Base-by-base conservation (phyloP, 768 basidiomycete genomes). In the Mycena olivaceomarginata region DNA sequence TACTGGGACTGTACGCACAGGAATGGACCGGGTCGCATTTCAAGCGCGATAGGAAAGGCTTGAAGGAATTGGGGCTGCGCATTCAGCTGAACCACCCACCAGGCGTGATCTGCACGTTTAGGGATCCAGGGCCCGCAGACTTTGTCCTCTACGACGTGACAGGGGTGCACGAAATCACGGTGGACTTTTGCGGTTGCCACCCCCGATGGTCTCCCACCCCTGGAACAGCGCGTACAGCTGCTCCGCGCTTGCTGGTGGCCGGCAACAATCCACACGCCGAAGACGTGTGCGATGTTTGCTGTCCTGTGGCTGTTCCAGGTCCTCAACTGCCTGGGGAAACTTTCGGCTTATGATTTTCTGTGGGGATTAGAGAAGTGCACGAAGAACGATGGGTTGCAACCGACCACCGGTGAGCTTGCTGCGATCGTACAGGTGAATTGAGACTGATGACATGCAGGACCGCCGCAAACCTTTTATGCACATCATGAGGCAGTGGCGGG, bases 371-470 rank as follows among this genome's bases (percentile, higher is more conserved):
- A 57, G 56, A 57, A 25, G n/a, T 25, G 8, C 1, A 57, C 56
- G 2, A 57, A 57, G 6, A 11, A 57, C 11, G 56, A 57, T 7
- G 56, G 56, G 9, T n/a, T 57, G 4, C 2, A n/a, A 57, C 10
- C 31, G 25, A 25, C 56, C 56, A 9, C 56, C 56, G 56, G 56
- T 57, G 5, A 2, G 56, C 25, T 1, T 53, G 6, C 31, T 31
- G 3, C 2, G 3, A 1, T 3, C 3, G 1, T 1, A 31, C 1
- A 1, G 31, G 3, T 31, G 31, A 3, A 31, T 3, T 31, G 3
- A 31, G 3, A 3, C 1, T 1, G 31, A 31, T 3, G n/a, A n/a
- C n/a, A n/a, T n/a, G n/a, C 51, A 53, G 51, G 51, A 53, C 11
- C 51, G 51, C 1, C 51, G 16, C 5, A 53, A 53, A 8, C 51